Percentiles rank a stretch among this genome's conserved stretches.
These are phyloP conservation scores for Curvularia verruculosa DNA, from an alignment of 2,329 filamentous ascomycete species.

Conservation along the genomic window DNA sequence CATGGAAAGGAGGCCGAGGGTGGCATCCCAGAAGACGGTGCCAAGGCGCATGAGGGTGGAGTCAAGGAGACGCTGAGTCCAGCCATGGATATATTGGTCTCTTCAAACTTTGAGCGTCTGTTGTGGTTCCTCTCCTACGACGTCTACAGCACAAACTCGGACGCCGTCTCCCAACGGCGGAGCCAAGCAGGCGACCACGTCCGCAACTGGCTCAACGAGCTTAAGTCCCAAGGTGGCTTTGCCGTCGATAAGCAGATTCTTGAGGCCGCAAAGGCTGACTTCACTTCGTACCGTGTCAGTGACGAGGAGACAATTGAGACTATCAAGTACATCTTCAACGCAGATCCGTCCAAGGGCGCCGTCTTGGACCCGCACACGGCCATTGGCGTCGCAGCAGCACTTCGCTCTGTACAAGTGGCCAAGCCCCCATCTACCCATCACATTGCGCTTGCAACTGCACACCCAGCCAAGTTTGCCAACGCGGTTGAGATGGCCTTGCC, in stretches of 20 bases:
- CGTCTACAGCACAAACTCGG: slow-evolving; percentile 48
- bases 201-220: slow-evolving; percentile 73
- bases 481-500: slow-evolving; percentile 82
- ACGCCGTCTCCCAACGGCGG: slow-evolving; percentile 52
- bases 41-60: slow-evolving; percentile 68
- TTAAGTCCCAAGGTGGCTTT: slow-evolving; percentile 85
- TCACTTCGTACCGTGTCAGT: slow-evolving; percentile 76
- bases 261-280: slow-evolving; percentile 71
- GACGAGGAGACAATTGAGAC: slow-evolving; percentile 59
- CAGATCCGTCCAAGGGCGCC: slow-evolving; percentile 63
- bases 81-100: slow-evolving; percentile 97
- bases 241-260: slow-evolving; percentile 77
- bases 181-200: slow-evolving; percentile 73
- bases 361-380: slow-evolving; percentile 93
- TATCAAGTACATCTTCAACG: slow-evolving; percentile 56
- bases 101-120: slow-evolving; percentile 93
- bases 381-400: slow-evolving; percentile 79
- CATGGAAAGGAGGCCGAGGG: slow-evolving; percentile 63
- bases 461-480: slow-evolving; percentile 91
- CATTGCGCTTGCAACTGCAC: slow-evolving; percentile 88
- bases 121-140: slow-evolving; percentile 87
- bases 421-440: slow-evolving; percentile 62
- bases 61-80: slow-evolving; percentile 92
- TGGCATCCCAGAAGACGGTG: slow-evolving; percentile 62
- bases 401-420: slow-evolving; percentile 67